Percentiles rank a stretch among this genome's conserved stretches.
Conservation (phyloP, 2,329 filamentous ascomycete species). For the Aureobasidium sp. region DNA sequence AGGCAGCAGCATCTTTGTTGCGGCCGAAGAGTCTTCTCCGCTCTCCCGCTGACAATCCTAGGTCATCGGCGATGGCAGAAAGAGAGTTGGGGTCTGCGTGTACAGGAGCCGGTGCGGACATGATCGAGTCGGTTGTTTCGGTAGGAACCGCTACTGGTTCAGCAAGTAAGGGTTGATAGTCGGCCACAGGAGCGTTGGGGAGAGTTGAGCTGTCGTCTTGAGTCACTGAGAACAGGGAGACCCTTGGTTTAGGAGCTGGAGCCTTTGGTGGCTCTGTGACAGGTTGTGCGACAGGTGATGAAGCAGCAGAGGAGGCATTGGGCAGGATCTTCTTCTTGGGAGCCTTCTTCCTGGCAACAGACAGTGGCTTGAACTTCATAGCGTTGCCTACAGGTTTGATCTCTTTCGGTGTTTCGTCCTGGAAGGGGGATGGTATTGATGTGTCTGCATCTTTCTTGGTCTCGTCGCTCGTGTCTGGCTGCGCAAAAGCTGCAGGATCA, state of each 20-base stretch:
- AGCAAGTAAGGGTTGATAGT: constrained; percentile 34
- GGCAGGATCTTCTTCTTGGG: constrained; percentile 54
- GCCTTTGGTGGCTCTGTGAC: constrained; percentile 7
- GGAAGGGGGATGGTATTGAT: constrained; percentile 39
- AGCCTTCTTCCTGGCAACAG: constrained; percentile 66
- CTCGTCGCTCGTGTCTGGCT: constrained; percentile 19
- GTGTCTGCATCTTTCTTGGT: constrained; percentile 25
- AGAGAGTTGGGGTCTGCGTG: constrained; percentile 48
- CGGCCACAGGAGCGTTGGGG: constrained; percentile 17
- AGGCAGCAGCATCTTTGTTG: constrained; percentile 22
- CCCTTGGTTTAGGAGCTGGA: constrained; percentile 47
- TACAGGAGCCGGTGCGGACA: not conserved
- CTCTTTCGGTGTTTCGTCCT: constrained; percentile 46
- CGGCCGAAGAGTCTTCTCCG: constrained; percentile 83
- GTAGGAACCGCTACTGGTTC: not conserved
- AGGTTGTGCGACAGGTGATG: constrained; percentile 20
- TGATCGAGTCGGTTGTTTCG: not conserved
- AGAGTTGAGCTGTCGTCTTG: constrained; percentile 28
- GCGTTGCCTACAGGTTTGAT: constrained; percentile 69
- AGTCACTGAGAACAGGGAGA: constrained; percentile 64
- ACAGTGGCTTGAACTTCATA: constrained; percentile 83
- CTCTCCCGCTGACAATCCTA: constrained; percentile 71
- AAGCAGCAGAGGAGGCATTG: constrained; percentile 20
- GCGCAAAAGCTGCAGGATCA: not conserved
- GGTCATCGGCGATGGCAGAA: constrained; percentile 62